Evolutionary conservation across 164 flowering plant genomes (phyloP).

Genomic region (Umbellularia californica): DNA sequence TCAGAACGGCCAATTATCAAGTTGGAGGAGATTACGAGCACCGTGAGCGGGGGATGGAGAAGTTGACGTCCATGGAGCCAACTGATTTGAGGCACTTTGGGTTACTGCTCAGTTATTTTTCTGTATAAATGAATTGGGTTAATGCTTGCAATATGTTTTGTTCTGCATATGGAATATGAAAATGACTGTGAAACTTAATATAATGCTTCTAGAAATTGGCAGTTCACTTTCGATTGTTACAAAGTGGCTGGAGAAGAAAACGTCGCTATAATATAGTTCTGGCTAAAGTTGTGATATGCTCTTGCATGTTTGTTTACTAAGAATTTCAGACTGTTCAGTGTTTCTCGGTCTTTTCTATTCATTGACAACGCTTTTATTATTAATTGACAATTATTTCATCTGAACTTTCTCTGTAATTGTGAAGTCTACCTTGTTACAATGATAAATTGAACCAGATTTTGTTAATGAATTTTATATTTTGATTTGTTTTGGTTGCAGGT

Average conservation of each 20-base stretch:
- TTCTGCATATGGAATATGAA: not conserved
- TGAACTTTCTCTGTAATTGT: not conserved
- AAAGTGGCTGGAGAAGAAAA: not conserved
- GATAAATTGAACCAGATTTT: not conserved
- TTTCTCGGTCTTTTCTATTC: not conserved
- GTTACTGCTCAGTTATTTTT: not conserved
- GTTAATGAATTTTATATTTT: not conserved
- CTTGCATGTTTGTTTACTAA: not conserved
- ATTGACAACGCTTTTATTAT: not conserved
- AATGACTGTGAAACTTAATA: not conserved
- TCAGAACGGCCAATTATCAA: too few species aligned
- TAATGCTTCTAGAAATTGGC: not conserved
- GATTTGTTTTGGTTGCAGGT: conserved; percentile 45
- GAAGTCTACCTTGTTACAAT: not conserved
- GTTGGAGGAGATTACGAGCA: too few species aligned
- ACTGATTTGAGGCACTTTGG: not conserved
- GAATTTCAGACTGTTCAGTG: too few species aligned
- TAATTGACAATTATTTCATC: not conserved
- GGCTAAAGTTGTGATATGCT: not conserved
- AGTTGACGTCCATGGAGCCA: not conserved
- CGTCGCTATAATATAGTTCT: not conserved
- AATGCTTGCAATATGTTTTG: not conserved
- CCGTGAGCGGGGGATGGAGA: too few species aligned
- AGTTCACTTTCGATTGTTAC: not conserved
- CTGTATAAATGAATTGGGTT: not conserved